Base-by-base conservation (phyloP, 495 filamentous ascomycete genomes). In the Penicillium verhagenii region DNA sequence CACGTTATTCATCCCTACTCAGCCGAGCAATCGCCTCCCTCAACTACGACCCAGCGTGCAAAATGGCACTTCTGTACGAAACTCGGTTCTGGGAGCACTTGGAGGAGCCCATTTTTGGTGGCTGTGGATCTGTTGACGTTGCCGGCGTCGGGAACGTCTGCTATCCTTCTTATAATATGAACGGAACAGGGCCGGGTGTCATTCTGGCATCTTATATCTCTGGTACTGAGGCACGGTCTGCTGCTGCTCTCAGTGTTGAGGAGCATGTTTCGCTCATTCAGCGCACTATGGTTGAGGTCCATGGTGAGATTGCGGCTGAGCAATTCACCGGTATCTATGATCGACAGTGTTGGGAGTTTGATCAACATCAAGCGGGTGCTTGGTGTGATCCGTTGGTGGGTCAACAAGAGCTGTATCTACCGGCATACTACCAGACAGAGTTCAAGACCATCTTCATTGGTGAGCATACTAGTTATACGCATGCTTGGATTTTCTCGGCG, bases 391-490 rank as follows among this genome's bases (percentile, higher is more conserved):
- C 86, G 8, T 56, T 64, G 1, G 63, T 81, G 1, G 85, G 85
- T 0, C 80, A 86, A 69, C 85, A 89, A 56, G 72, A 82, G 66
- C 53, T 89, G 47, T 88, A 86, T 63, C 68, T 89, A 14, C 86
- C 86, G 0, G 82, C 85, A 48, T 89, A 84, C 53, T 89, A 85
- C 54, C 76, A 86, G 65, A 88, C 86, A 0, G 83, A 88, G 62
- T 77, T 80, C 38, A 80, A 80, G 60, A 82, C 84, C 33, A 81
- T 89, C 33, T 88, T 88, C 47, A 73, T 88, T 4, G 86, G 86
- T 14, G 86, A 89, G 68, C 86, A 88, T 63, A 89, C 86, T 1
- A 82, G 79, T 43, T 88, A 86, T 66, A 88, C 86, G n/a, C 86
- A 88, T 61, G 85, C 85, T 4, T 89, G 86, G 86, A 87, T 89